phyloP scores from a whole-genome alignment of 225 moss, liverwort and hornwort species.

The Bryoerythrophyllum caledonicum region DNA sequence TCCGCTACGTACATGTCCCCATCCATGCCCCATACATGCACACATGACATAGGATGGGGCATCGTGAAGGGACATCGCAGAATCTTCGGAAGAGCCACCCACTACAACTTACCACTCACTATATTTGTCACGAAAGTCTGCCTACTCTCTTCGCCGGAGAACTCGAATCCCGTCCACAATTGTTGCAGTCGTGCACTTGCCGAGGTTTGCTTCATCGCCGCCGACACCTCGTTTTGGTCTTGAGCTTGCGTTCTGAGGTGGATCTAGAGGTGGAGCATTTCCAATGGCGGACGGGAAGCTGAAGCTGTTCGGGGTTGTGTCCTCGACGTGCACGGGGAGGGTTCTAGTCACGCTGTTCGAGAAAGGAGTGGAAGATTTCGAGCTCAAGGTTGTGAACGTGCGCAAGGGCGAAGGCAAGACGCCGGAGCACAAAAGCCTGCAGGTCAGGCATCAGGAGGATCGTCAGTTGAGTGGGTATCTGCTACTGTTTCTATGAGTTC shows the following conservation, averaged over 20 bases:
- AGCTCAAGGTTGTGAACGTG: constrained; percentile 45
- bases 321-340: constrained; percentile 48
- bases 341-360: constrained; percentile 45
- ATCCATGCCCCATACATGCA: not conserved
- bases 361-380: constrained; percentile 47
- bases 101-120: no score
- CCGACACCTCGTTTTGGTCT: not conserved
- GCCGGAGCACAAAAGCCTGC: constrained; percentile 37
- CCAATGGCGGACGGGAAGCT: constrained; percentile 39
- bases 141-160: no score
- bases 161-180: not conserved
- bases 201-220: not conserved
- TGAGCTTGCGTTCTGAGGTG: not conserved
- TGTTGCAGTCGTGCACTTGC: not conserved
- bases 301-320: constrained; percentile 38
- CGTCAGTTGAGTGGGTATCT: no score
- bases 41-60: not conserved
- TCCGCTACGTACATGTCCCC: no score
- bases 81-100: not conserved
- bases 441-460: constrained; percentile 35
- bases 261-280: not conserved
- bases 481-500: no score
- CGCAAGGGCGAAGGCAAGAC: constrained; percentile 48
- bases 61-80: not conserved
- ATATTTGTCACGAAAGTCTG: no score